Percentiles rank a stretch among this genome's conserved stretches.
Conservation (phyloP, 129 eudicot species). For the Flaveria bidentis region DNA sequence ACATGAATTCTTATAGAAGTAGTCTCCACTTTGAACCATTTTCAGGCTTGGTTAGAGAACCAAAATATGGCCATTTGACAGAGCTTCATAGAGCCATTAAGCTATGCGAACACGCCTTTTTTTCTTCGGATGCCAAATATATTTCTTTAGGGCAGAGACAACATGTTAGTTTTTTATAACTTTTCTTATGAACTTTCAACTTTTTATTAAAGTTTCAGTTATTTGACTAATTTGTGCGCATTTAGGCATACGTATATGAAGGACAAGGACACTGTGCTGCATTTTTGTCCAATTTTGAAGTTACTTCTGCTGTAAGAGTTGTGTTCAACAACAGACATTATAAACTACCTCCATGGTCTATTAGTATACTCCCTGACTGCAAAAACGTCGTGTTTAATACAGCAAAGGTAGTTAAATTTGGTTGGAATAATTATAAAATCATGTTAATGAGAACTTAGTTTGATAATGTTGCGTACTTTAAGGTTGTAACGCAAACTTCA, state of each 20-base stretch:
- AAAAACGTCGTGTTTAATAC: slow-evolving; percentile 82
- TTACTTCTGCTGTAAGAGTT: slow-evolving; percentile 57
- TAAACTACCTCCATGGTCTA: slow-evolving; percentile 94
- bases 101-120: slow-evolving; percentile 68
- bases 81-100: slow-evolving; percentile 90
- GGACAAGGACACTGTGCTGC: slow-evolving; percentile 76
- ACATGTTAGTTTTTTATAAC: slow-evolving; percentile 44
- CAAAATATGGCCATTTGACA: slow-evolving; percentile 80
- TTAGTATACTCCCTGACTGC: slow-evolving; percentile 93
- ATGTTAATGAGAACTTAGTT: slow-evolving; percentile 10
- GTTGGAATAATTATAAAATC: neutral
- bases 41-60: slow-evolving; percentile 86
- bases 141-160: slow-evolving; percentile 61
- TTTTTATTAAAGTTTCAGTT: neutral
- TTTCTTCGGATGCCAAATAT: slow-evolving; percentile 66
- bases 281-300: slow-evolving; percentile 74
- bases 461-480: slow-evolving; percentile 22
- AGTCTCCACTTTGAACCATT: neutral
- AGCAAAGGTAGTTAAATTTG: slow-evolving; percentile 56
- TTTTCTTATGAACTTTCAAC: neutral
- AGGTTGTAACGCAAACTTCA: slow-evolving; percentile 85
- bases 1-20: neutral
- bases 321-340: slow-evolving; percentile 63
- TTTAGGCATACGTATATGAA: slow-evolving; percentile 70
- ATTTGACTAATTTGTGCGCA: neutral